Percentiles rank a stretch among this genome's conserved stretches.
phyloP scores from a whole-genome alignment of 1,284 basidiomycete genomes.

The Schizophyllum commune region DNA sequence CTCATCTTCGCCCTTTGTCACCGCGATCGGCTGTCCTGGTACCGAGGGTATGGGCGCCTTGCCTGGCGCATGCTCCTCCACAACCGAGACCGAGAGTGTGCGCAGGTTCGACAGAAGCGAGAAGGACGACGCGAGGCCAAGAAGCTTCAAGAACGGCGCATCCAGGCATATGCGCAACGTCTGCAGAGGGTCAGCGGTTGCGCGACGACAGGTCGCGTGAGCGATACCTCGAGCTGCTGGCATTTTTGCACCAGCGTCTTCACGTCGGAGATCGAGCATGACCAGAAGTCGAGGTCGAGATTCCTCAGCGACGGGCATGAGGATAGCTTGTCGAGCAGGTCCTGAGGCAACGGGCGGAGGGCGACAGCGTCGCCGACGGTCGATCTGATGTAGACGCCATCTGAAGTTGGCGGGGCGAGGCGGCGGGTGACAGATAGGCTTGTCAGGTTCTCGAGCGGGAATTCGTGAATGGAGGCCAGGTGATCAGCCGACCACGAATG shows the following conservation, averaged over 20 bases:
- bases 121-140: slow-evolving; percentile 25
- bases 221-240: slow-evolving; percentile 22
- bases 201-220: not conserved
- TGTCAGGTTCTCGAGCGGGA: slow-evolving; percentile 20
- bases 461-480: slow-evolving; percentile 23
- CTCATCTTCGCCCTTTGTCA: slow-evolving; percentile 16
- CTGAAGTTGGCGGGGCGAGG: slow-evolving; percentile 14
- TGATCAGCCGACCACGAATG: slow-evolving; percentile 35
- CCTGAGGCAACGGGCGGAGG: slow-evolving; percentile 21
- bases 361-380: slow-evolving; percentile 20
- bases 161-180: slow-evolving; percentile 23
- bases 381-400: slow-evolving; percentile 11
- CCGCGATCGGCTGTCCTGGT: slow-evolving; percentile 18
- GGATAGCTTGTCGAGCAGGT: slow-evolving; percentile 19
- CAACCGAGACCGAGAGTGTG: slow-evolving; percentile 22
- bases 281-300: slow-evolving; percentile 33
- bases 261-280: slow-evolving; percentile 24
- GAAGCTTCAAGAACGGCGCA: slow-evolving; percentile 26
- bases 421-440: slow-evolving; percentile 21
- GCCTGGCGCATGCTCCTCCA: slow-evolving; percentile 22
- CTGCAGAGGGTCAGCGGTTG: slow-evolving; percentile 13
- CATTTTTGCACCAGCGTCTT: slow-evolving; percentile 26
- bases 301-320: slow-evolving; percentile 16
- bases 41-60: slow-evolving; percentile 19
- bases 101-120: slow-evolving; percentile 21